These are phyloP conservation scores for Penicillium canariense DNA, from an alignment of 495 filamentous ascomycete species.

Conservation along the genomic window DNA sequence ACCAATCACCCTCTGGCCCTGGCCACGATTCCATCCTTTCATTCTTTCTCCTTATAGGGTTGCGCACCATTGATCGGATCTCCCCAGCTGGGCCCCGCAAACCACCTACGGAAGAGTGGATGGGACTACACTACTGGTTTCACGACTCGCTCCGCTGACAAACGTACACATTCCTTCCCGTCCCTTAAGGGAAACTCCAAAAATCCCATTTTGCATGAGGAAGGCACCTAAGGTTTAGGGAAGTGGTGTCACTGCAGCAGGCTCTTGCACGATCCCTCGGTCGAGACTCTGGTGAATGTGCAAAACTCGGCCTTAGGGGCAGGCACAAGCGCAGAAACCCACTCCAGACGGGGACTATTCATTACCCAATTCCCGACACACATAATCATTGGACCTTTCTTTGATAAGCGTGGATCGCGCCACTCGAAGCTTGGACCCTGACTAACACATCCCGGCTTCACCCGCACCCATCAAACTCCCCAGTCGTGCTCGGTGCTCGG, in stretches of 20 bases:
- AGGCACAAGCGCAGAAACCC: neutral
- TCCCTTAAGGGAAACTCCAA: neutral
- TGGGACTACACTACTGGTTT: neutral
- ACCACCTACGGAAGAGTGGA: neutral
- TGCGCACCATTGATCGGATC: conserved; percentile 3
- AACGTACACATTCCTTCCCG: conserved; percentile 6
- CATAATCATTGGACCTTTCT: conserved; percentile 9
- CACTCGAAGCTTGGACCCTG: conserved; percentile 27
- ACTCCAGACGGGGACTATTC: neutral
- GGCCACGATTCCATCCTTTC: neutral
- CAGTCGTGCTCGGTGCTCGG: neutral
- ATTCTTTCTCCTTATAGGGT: conserved; percentile 10
- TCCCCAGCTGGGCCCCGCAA: conserved; percentile 1
- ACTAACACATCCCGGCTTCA: conserved; percentile 25
- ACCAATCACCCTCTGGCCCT: conserved; percentile 15
- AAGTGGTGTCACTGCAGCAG: neutral
- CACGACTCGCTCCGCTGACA: neutral
- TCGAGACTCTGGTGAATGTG: neutral
- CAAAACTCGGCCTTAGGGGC: neutral
- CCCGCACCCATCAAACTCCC: conserved; percentile 1
- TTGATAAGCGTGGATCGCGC: conserved; percentile 16
- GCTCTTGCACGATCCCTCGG: neutral
- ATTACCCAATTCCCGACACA: conserved; percentile 17
- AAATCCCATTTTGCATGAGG: neutral
- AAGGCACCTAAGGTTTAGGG: neutral